Conservation (phyloP, 768 basidiomycete species). For the Phaffia australis region DNA sequence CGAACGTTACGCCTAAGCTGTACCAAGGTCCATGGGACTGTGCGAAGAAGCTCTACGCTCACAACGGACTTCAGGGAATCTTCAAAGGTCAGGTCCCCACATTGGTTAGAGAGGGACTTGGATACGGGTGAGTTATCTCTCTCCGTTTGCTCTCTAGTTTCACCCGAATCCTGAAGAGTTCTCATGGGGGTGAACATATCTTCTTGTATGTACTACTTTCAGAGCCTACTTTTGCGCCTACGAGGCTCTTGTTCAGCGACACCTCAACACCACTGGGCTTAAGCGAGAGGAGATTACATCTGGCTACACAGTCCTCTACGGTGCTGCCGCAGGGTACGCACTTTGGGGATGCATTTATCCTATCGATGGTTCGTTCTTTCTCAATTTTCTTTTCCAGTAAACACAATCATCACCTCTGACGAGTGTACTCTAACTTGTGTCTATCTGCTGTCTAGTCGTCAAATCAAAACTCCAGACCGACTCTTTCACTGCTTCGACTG, state of each 20-base stretch:
- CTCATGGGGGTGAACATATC: not conserved
- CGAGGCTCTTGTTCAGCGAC: constrained; percentile 78
- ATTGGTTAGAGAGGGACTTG: constrained; percentile 47
- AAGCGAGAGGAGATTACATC: constrained; percentile 63
- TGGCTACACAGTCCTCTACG: constrained; percentile 68
- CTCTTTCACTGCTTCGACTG: constrained; percentile 57
- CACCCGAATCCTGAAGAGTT: too few relatives aligned
- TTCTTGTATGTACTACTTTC: constrained; percentile 28
- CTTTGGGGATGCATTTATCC: constrained; percentile 37
- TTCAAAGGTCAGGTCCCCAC: constrained; percentile 91
- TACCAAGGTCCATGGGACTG: constrained; percentile 83
- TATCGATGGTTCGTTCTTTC: constrained; percentile 8
- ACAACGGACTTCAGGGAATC: constrained; percentile 68
- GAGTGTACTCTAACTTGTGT: constrained; percentile 1
- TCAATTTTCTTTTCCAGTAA: not conserved
- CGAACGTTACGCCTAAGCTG: constrained; percentile 52
- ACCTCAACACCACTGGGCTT: constrained; percentile 46
- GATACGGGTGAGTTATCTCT: constrained; percentile 34
- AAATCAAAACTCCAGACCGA: constrained; percentile 96
- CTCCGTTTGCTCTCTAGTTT: not conserved
- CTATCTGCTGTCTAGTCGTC: constrained; percentile 52
- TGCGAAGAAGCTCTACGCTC: constrained; percentile 65
- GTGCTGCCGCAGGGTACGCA: constrained; percentile 84
- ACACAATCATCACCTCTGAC: not conserved
- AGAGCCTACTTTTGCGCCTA: constrained; percentile 74